Evolutionary conservation across 169 alveolate genomes (phyloP), one percentile per base, ranked within the genome.

Genomic region (Plasmodium vinckei): DNA sequence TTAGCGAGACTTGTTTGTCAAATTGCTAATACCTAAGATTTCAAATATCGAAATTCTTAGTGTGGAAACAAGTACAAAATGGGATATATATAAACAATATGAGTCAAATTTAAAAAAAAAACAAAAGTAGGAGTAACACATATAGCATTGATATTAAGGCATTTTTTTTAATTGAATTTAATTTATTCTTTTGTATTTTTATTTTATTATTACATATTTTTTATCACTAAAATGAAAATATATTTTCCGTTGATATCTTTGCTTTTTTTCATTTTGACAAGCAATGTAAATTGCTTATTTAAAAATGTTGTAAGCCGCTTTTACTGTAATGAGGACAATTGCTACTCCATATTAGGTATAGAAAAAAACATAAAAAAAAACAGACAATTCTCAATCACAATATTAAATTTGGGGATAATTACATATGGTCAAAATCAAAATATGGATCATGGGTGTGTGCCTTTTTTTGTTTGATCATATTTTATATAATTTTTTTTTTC

Each of bases 261-360:
- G 44, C 23, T 79, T 10, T 79, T 53, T 47, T 71, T 79, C 19
- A 13, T 67, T 19, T 49, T 67, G 68, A 44, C 68, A 10, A 79
- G 56, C 72, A 79, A 67, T 56, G 89, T 67, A 12, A 79, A 61
- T 60, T 79, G 89, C 59, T 33, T 79, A 25, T 79, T 79, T 15
- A 67, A 79, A 25, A 67, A 65, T 23, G 59, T 54, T 61, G 13
- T 79, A 15, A 65, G 79, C 12, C 71, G 39, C 13, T 79, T 79
- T 54, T 79, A 79, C 25, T 79, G 89, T 64, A 51, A 67, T 46
- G 60, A 67, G 17, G 89, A 79, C 47, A 79, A 53, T 27, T 79
- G 89, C 46, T 79, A 79, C 15, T 25, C 53, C 15, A 67, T 79
- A 23, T 79, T 79, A 53, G 89, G 89, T 79, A 27, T 53, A 71